These are phyloP conservation scores for Fusarium sp. DNA, from an alignment of 2,329 filamentous ascomycete species.

Conservation along the genomic window DNA sequence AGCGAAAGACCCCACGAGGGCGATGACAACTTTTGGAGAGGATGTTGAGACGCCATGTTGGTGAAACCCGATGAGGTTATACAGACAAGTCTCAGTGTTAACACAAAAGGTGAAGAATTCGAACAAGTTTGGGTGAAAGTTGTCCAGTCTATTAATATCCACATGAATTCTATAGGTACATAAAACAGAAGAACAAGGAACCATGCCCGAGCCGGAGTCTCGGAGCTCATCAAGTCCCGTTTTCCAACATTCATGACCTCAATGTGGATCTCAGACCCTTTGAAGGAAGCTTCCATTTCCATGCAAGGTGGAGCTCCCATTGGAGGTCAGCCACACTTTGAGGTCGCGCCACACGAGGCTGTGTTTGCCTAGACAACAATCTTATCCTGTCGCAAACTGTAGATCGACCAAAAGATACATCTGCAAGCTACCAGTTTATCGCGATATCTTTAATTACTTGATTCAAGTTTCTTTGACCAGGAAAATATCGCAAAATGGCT, in stretches of 20 bases:
- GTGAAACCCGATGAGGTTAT: neutral
- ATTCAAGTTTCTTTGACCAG: neutral
- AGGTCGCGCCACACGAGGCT: slow-evolving; percentile 45
- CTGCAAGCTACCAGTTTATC: neutral
- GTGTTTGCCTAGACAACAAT: slow-evolving; percentile 32
- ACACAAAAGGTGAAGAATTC: neutral
- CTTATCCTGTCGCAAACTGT: slow-evolving; percentile 21
- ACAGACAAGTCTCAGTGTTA: neutral
- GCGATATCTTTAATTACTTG: neutral
- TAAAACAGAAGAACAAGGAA: slow-evolving; percentile 19
- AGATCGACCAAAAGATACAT: slow-evolving; percentile 16
- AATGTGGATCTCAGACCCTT: slow-evolving; percentile 27
- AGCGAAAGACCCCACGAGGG: slow-evolving; percentile 74
- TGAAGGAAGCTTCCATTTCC: neutral
- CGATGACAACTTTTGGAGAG: slow-evolving; percentile 73
- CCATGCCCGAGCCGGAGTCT: slow-evolving; percentile 24
- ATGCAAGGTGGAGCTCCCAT: neutral
- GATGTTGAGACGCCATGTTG: slow-evolving; percentile 62
- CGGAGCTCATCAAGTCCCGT: slow-evolving; percentile 32
- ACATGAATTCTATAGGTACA: slow-evolving; percentile 8
- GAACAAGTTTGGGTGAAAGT: neutral
- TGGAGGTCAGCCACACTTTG: slow-evolving; percentile 29
- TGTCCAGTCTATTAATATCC: neutral
- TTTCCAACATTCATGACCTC: slow-evolving; percentile 35
- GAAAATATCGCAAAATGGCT: slow-evolving; percentile 36